Base-by-base conservation (phyloP, 192 early-diverging fungal genomes). In the Backusella tarrabulga region DNA sequence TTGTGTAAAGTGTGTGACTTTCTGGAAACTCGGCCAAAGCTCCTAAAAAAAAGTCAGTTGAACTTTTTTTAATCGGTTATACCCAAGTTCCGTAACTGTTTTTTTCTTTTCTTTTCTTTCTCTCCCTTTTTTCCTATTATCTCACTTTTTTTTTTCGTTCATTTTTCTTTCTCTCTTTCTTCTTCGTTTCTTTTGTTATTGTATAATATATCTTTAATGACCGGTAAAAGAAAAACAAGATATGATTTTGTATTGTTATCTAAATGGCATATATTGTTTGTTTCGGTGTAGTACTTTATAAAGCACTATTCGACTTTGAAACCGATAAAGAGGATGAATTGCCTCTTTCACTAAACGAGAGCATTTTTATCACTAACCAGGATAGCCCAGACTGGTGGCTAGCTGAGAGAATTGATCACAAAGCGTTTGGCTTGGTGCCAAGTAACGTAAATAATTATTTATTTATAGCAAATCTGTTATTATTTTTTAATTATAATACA, bases 321-420 rank as follows among this genome's bases (percentile, higher is more conserved):
- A 89, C 88, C n/a, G 81, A 86, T 46, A 87, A 89, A 74, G 87
- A 90, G 19, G 92, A 91, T 72, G 92, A 93, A 75, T 74, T 93
- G 68, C 77, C 84, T 68, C 82, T 93, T 42, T 76, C 80, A 29
- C 83, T 85, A 4, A 88, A 88, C 71, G 88, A 91, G 29, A 72
- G 85, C 38, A 83, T 93, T 40, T 83, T 80, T 41, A 83, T 93
- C 35, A 83, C 84, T 32, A 86, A 87, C 74, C 83, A 85, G 38
- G 82, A 85, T 23, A 87, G 88, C 67, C 44, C 79, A 46, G 86
- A 84, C 70, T 87, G 86, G 86, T 87, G 86, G 86, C 69, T 79
- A 14, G 86, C 79, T 21, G 83, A 87, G 71, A 81, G 42, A 42
- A 78, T 80, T 21, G 80, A 84, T 21, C 72, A 77, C 29, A 46